These are phyloP conservation scores for Dioscorea alata DNA, from an alignment of 106 monocot genomes.

Conservation along the genomic window DNA sequence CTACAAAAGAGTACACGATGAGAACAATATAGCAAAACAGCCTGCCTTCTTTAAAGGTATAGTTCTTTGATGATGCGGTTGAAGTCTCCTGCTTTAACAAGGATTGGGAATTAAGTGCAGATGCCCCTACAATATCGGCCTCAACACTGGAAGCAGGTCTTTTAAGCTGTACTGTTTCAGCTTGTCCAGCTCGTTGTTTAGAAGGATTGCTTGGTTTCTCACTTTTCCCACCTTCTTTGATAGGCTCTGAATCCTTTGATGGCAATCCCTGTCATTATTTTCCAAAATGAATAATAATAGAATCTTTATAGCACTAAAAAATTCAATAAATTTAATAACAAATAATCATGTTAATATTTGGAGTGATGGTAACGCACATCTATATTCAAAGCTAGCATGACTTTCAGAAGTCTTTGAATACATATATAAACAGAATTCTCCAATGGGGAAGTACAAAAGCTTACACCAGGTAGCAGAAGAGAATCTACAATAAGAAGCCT, in stretches of 20 bases:
- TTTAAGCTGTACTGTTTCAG: slow-evolving; percentile 42
- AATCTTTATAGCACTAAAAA: too few species aligned
- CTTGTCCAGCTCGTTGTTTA: slow-evolving; percentile 44
- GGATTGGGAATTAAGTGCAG: slow-evolving; percentile 56
- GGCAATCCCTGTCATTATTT: slow-evolving; percentile 34
- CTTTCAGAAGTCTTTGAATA: too few species aligned
- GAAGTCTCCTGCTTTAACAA: slow-evolving; percentile 76
- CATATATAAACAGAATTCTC: too few species aligned
- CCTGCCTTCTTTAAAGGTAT: slow-evolving; percentile 89
- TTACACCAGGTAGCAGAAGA: slow-evolving; percentile 68
- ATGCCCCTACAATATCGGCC: slow-evolving; percentile 69
- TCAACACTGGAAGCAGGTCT: slow-evolving; percentile 77
- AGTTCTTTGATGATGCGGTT: slow-evolving; percentile 72
- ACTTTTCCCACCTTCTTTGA: slow-evolving; percentile 53
- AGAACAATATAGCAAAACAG: neutral
- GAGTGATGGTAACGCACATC: too few species aligned
- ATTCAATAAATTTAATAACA: too few species aligned
- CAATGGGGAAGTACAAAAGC: slow-evolving; percentile 3
- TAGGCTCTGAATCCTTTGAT: slow-evolving; percentile 58
- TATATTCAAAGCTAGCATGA: too few species aligned
- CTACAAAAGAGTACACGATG: too few species aligned
- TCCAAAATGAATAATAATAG: too few species aligned
- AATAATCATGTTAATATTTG: too few species aligned
- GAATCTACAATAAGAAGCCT: slow-evolving; percentile 80
- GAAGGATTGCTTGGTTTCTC: slow-evolving; percentile 43